These are phyloP conservation scores for Saccharomycopsis sp. DNA, from an alignment of 805 yeast genomes.

Conservation along the genomic window DNA sequence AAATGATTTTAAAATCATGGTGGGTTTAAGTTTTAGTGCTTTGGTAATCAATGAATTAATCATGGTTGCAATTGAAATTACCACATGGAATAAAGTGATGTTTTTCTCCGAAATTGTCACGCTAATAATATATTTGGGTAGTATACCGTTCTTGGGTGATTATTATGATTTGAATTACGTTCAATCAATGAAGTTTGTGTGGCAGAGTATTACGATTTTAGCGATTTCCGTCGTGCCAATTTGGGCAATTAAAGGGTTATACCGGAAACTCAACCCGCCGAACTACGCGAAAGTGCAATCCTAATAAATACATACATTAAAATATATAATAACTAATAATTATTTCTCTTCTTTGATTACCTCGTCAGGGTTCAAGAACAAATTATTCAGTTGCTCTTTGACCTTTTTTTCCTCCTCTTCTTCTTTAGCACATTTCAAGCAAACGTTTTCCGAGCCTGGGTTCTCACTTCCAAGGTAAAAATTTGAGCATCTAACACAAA, in stretches of 20 bases:
- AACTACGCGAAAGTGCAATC: slow-evolving; percentile 96
- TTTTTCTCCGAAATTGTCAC: slow-evolving; percentile 65
- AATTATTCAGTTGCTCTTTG: slow-evolving; percentile 18
- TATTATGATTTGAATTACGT: slow-evolving; percentile 73
- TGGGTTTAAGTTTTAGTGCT: slow-evolving; percentile 77
- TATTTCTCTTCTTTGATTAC: neutral
- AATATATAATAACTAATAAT: neutral
- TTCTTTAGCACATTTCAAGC: slow-evolving; percentile 4
- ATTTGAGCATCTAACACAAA: slow-evolving; percentile 5
- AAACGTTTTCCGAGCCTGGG: slow-evolving; percentile 1
- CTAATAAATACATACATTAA: neutral
- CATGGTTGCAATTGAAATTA: slow-evolving; percentile 90
- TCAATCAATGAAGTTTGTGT: slow-evolving; percentile 48
- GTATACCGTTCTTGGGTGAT: slow-evolving; percentile 81
- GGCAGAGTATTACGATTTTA: slow-evolving; percentile 63
- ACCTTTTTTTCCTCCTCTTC: neutral
- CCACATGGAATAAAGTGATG: slow-evolving; percentile 87
- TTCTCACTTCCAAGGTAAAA: neutral
- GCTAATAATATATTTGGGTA: slow-evolving; percentile 53
- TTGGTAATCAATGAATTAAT: slow-evolving; percentile 77
- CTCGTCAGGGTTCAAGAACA: slow-evolving; percentile 22
- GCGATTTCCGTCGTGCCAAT: slow-evolving; percentile 77
- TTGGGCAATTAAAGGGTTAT: slow-evolving; percentile 74
- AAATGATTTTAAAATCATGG: slow-evolving; percentile 60
- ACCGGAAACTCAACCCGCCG: slow-evolving; percentile 81